phyloP scores from a whole-genome alignment of 2,329 filamentous ascomycete species.

The Mycosphaerella arachidis region DNA sequence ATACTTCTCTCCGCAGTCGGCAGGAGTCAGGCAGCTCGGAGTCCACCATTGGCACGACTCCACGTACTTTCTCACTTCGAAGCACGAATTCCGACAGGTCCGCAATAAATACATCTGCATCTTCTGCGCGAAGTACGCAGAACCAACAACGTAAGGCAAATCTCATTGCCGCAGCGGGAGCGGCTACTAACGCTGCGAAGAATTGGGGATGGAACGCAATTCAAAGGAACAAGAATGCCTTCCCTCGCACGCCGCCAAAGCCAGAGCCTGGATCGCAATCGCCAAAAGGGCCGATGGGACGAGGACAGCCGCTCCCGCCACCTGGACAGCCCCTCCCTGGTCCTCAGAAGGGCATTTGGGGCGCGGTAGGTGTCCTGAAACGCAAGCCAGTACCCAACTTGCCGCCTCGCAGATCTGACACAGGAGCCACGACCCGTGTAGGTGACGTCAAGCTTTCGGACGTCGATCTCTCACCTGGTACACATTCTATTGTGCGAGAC shows the following conservation, averaged over 20 bases:
- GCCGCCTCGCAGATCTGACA: neutral
- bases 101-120: conserved; percentile 6
- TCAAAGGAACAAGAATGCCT: conserved; percentile 17
- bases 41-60: conserved; percentile 4
- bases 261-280: conserved; percentile 15
- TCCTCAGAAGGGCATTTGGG: conserved; percentile 25
- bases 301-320: conserved; percentile 75
- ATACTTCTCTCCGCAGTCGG: neutral
- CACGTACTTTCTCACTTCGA: conserved; percentile 14
- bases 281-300: conserved; percentile 63
- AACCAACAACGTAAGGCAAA: conserved; percentile 22
- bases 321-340: conserved; percentile 71
- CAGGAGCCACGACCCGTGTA: neutral
- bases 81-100: conserved; percentile 15
- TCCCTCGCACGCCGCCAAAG: conserved; percentile 38
- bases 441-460: neutral
- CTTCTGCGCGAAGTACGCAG: conserved; percentile 5
- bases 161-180: conserved; percentile 30
- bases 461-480: neutral
- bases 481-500: neutral
- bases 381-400: conserved; percentile 16
- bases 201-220: conserved; percentile 32
- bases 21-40: conserved; percentile 6
- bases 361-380: conserved; percentile 9
- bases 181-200: conserved; percentile 31